A percentile compares a stretch with the other conserved stretches of the same genome.
These are phyloP conservation scores for Diphasiastrum complanatum DNA, from an alignment of 83 land plant species.

Conservation along the genomic window DNA sequence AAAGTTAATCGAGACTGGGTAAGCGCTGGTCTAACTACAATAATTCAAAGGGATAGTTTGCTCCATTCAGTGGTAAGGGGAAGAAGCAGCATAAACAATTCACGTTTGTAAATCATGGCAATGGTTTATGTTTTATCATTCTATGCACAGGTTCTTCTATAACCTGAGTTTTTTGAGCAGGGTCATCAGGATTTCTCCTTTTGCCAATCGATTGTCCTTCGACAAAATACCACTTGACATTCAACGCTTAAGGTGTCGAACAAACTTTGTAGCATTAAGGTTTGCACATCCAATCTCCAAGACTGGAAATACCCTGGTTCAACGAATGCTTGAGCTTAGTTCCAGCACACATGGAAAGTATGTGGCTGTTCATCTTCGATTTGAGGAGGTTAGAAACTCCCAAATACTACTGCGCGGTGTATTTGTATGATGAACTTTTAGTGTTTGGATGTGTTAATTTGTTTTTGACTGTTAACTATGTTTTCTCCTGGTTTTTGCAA, in stretches of 20 bases:
- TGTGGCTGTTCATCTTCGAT: slow-evolving; percentile 93
- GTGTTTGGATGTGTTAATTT: not conserved
- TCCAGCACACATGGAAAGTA: slow-evolving; percentile 62
- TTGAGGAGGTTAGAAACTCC: too few relatives aligned
- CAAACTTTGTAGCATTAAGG: slow-evolving; percentile 81
- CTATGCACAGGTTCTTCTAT: not conserved
- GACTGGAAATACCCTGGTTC: slow-evolving; percentile 61
- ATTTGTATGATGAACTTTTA: not conserved
- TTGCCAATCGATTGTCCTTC: slow-evolving; percentile 80
- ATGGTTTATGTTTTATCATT: not conserved
- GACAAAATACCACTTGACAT: slow-evolving; percentile 56
- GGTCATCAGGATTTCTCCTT: slow-evolving; percentile 84
- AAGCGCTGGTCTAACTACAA: slow-evolving; percentile 4
- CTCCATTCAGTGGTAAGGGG: not conserved
- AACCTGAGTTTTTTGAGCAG: slow-evolving; percentile 38
- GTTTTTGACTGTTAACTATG: slow-evolving; percentile 7
- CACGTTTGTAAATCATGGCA: not conserved
- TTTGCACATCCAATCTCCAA: slow-evolving; percentile 69
- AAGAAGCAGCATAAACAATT: not conserved
- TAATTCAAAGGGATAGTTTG: not conserved
- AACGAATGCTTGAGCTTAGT: slow-evolving; percentile 67
- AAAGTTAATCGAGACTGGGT: slow-evolving; percentile 58
- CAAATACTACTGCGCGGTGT: too few relatives aligned
- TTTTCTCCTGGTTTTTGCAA: not conserved
- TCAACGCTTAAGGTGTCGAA: slow-evolving; percentile 78